Base-by-base conservation (phyloP, 805 yeast genomes). In the Wickerhamiella azyma region DNA sequence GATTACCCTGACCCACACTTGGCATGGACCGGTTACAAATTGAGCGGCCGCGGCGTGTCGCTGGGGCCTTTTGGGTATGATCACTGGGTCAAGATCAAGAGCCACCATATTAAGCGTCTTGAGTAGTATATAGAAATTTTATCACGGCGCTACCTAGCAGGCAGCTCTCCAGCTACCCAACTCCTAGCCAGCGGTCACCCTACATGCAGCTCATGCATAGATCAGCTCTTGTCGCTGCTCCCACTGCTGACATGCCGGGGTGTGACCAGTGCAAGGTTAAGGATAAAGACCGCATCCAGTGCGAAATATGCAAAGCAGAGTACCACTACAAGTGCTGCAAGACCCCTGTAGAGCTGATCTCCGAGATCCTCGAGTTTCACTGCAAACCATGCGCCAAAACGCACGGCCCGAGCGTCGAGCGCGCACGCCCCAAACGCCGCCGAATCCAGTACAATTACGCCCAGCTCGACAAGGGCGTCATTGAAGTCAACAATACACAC, bases 21-120 rank as follows among this genome's bases (percentile, higher is more conserved):
- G 46, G 85, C 85, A 28, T 81, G 82, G 65, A 85, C 86, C 36
- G 88, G 88, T 24, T 78, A 75, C 58, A 79, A 79, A 61, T 65
- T 72, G 67, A 72, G 79, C 54, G 89, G 89, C 51, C 69, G 80
- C 36, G 86, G 86, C 39, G 71, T 84, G 52, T 81, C 79, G 55
- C 62, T 81, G 54, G 81, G 85, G 30, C 75, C 74, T 51, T 74
- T 71, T 51, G 86, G 85, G 9, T 71, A 78, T 48, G 69, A 70
- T 39, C 55, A 55, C 24, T 62, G 56, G 53, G 50, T 56, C 41
- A 59, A 57, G 48, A 50, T 62, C 45, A 62, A 62, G 55, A 53
- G 59, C 41, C 64, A 61, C 47, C 66, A 62, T 37, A 48, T 59
- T 38, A 61, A 60, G 55, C 29, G 38, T 13, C 40, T 18, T 7